Conservation (phyloP, 805 yeast species). For the Debaryomyces castellii region DNA sequence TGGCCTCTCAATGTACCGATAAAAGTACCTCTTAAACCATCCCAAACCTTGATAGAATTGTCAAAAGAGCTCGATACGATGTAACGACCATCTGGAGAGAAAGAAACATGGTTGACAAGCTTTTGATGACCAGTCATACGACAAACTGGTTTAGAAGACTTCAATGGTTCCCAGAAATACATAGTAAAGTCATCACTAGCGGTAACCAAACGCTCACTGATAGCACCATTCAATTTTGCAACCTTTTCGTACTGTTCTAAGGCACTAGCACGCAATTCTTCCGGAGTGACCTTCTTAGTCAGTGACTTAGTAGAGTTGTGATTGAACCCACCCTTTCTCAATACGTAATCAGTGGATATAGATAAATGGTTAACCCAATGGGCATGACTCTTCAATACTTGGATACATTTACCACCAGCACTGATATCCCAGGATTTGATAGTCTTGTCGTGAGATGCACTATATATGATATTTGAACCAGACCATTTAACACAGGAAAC, state of each 20-base stretch:
- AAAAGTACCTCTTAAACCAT: slow-evolving; percentile 88
- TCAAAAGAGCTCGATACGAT: slow-evolving; percentile 94
- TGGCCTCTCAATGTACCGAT: slow-evolving; percentile 92
- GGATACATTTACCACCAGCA: slow-evolving; percentile 70
- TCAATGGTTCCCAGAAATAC: slow-evolving; percentile 94
- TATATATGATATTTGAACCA: slow-evolving; percentile 78
- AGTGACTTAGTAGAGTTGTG: slow-evolving; percentile 51
- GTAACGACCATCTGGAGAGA: slow-evolving; percentile 91
- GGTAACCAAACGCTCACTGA: slow-evolving; percentile 79
- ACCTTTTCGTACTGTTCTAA: slow-evolving; percentile 59
- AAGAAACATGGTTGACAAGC: slow-evolving; percentile 90
- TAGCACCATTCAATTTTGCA: slow-evolving; percentile 54
- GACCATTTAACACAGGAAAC: slow-evolving; percentile 98
- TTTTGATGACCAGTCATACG: slow-evolving; percentile 98
- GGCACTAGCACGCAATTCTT: slow-evolving; percentile 49
- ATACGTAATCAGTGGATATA: slow-evolving; percentile 83
- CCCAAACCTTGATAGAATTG: slow-evolving; percentile 94
- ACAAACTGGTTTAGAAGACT: slow-evolving; percentile 76
- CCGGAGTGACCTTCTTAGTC: slow-evolving; percentile 18
- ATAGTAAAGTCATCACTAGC: slow-evolving; percentile 97
- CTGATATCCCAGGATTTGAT: slow-evolving; percentile 87
- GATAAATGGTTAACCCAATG: slow-evolving; percentile 98
- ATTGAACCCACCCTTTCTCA: slow-evolving; percentile 87
- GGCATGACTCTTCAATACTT: slow-evolving; percentile 83
- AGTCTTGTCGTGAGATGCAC: slow-evolving; percentile 93